Base-by-base conservation (phyloP, 2,329 filamentous ascomycete genomes). In the Ampelomyces quisqualis region DNA sequence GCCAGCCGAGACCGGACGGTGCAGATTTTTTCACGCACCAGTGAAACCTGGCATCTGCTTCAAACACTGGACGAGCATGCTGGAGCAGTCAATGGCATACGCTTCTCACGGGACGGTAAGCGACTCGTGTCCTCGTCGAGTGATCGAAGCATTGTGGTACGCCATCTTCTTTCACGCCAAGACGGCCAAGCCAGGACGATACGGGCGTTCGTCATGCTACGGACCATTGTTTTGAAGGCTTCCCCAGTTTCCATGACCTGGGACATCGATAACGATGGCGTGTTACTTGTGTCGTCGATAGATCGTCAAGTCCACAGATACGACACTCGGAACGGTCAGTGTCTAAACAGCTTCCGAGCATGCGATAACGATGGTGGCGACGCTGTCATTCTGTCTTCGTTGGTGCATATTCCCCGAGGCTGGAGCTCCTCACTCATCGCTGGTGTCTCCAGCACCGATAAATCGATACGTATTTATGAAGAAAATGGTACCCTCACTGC, bases 1-100 rank as follows among this genome's bases (percentile, higher is more conserved):
- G 90, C 86, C 62, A 54, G 58, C 19, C 80, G 93, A 51, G 93
- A 98, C 68, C 84, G 93, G 35, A 95, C 86, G n/a, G 81, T 91
- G 1, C 93, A 98, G 65, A 73, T 98, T n/a, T 97, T 96, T 63
- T 77, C 80, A 45, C 75, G 76, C 17, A 70, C 71, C 1, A 73
- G 69, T 9, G 77, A 81, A 2, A 70, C 69, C 2, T 85, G 94
- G 67, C 80, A 86, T 43, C 79, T 96, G 42, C 80, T 95, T 36
- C 93, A 98, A 66, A 98, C 93, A 0, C 79, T 97, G 61, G 83
- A 88, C 40, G 91, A 98, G 55, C 95, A 97, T 67, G 83, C 90
- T 20, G 88, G 90, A 15, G 87, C 88, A 49, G 90, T 98, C 13
- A 85, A 79, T 39, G 83, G 84, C 19, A 71, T 96, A 19, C 76